Conservation (phyloP, 2,329 filamentous ascomycete species). For the Paraphaeosphaeria sporulosa region DNA sequence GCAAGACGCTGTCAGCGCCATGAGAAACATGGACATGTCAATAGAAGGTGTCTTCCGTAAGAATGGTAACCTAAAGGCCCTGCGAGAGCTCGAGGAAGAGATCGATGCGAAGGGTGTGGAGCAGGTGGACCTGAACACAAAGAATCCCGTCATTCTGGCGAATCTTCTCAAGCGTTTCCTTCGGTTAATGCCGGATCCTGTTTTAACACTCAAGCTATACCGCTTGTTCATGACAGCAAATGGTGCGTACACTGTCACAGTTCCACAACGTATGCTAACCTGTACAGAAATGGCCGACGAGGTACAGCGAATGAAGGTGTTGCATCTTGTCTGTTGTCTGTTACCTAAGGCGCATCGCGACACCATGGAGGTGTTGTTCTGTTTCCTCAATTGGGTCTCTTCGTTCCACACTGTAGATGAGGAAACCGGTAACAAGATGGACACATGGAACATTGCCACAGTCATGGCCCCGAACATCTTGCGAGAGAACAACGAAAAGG, state of each 20-base stretch:
- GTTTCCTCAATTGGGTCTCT: slow-evolving; percentile 95
- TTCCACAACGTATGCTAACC: slow-evolving; percentile 23
- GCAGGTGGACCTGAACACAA: slow-evolving; percentile 82
- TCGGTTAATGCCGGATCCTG: slow-evolving; percentile 89
- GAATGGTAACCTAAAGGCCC: slow-evolving; percentile 96
- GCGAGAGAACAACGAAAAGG: slow-evolving; percentile 66
- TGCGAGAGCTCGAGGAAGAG: slow-evolving; percentile 83
- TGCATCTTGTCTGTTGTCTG: slow-evolving; percentile 91
- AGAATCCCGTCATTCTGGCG: slow-evolving; percentile 92
- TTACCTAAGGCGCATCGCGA: slow-evolving; percentile 92
- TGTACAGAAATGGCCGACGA: slow-evolving; percentile 75
- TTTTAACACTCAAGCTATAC: slow-evolving; percentile 95
- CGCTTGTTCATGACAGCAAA: slow-evolving; percentile 88
- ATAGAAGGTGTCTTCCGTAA: slow-evolving; percentile 99
- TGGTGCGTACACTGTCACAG: slow-evolving; percentile 58
- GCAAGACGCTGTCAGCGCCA: slow-evolving; percentile 92
- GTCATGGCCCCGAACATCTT: slow-evolving; percentile 97
- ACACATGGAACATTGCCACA: slow-evolving; percentile 94
- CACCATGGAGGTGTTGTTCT: slow-evolving; percentile 92
- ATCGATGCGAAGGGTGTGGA: slow-evolving; percentile 89
- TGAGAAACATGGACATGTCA: slow-evolving; percentile 99
- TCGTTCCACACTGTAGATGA: slow-evolving; percentile 98
- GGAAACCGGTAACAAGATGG: slow-evolving; percentile 98
- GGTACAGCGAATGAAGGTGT: slow-evolving; percentile 80
- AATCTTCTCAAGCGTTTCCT: slow-evolving; percentile 95